A percentile compares a stretch with the other conserved stretches of the same genome.
Conservation (phyloP, 805 yeast species). For the Ogataea saltuana region DNA sequence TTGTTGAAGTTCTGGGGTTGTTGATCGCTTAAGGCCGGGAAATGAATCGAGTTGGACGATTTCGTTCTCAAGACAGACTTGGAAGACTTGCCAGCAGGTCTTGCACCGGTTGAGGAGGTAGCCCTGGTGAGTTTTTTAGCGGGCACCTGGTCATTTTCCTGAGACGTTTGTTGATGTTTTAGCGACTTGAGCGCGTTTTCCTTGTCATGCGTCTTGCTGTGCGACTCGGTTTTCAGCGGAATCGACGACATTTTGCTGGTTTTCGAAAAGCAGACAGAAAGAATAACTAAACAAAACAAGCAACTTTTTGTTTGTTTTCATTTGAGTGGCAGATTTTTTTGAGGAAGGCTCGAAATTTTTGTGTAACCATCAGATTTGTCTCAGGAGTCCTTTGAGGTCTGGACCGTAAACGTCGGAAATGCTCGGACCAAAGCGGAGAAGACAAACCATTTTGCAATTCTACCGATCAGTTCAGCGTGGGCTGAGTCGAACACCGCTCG, state of each 20-base stretch:
- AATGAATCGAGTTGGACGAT: slow-evolving; percentile 26
- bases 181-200: slow-evolving; percentile 20
- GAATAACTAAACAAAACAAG: too few relatives aligned
- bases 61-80: slow-evolving; percentile 28
- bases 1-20: slow-evolving; percentile 21
- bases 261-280: neutral
- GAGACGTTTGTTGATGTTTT: slow-evolving; percentile 9
- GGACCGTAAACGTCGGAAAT: neutral
- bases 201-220: slow-evolving; percentile 18
- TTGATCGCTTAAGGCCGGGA: slow-evolving; percentile 10
- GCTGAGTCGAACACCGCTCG: slow-evolving; percentile 11
- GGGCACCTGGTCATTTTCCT: slow-evolving; percentile 14
- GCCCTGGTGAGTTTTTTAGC: slow-evolving; percentile 19
- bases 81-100: slow-evolving; percentile 17
- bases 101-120: slow-evolving; percentile 11
- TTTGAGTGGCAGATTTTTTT: neutral
- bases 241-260: slow-evolving; percentile 16
- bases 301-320: neutral
- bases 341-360: neutral
- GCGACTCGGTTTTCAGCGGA: slow-evolving; percentile 9
- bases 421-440: neutral
- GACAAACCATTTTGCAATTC: slow-evolving; percentile 2
- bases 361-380: neutral
- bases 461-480: slow-evolving; percentile 13
- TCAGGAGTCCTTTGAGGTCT: too few relatives aligned